These are phyloP conservation scores for Talaromyces pinophilus DNA, from an alignment of 2,329 filamentous ascomycete genomes.

Conservation along the genomic window DNA sequence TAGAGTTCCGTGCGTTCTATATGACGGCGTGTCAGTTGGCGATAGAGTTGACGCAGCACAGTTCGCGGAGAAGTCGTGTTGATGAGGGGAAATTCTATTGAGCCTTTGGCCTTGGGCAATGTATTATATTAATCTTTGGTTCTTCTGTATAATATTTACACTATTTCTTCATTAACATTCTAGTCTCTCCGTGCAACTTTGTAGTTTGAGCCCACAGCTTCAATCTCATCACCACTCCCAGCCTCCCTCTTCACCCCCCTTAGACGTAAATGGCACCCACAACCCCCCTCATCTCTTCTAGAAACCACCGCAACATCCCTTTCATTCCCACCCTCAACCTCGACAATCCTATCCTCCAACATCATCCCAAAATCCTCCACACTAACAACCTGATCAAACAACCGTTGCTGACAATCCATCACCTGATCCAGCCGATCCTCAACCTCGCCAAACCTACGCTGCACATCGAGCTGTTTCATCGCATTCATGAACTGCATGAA, in stretches of 20 bases:
- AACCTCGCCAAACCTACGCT: conserved; percentile 30
- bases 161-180: neutral
- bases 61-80: conserved; percentile 4
- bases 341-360: conserved; percentile 28
- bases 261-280: neutral
- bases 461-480: conserved; percentile 26
- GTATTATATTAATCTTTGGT: conserved; percentile 13
- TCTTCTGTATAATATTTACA: conserved; percentile 24
- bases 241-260: neutral
- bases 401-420: conserved; percentile 31
- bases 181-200: neutral
- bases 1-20: conserved; percentile 41
- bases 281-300: neutral
- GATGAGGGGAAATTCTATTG: neutral
- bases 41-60: conserved; percentile 36
- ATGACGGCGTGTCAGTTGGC: conserved; percentile 41
- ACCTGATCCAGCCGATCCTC: conserved; percentile 32
- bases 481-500: neutral
- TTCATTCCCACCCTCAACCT: conserved; percentile 25
- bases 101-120: conserved; percentile 2
- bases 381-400: conserved; percentile 30
- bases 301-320: neutral
- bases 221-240: neutral
- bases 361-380: conserved; percentile 32
- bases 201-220: neutral